Conservation (phyloP, 768 basidiomycete species). For the Wakefieldia striispora region DNA sequence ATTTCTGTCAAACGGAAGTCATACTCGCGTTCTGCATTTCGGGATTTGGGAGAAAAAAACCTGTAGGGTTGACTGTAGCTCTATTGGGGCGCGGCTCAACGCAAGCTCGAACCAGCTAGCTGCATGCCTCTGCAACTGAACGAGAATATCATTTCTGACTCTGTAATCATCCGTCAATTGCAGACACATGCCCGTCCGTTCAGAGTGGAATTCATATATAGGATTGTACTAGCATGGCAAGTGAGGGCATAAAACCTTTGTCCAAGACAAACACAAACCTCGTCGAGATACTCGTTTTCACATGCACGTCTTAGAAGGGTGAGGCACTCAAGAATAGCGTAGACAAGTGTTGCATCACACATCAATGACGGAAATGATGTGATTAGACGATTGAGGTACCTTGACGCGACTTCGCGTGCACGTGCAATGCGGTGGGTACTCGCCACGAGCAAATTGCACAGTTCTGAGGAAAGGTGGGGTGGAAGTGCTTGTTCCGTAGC, state of each 20-base stretch:
- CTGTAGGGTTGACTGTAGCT: slow-evolving; percentile 90
- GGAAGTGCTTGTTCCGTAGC: slow-evolving; percentile 82
- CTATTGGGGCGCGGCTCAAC: slow-evolving; percentile 84
- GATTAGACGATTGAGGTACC: slow-evolving; percentile 81
- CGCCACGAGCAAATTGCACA: slow-evolving; percentile 69
- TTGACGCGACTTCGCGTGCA: slow-evolving; percentile 77
- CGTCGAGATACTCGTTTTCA: slow-evolving; percentile 88
- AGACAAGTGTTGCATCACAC: slow-evolving; percentile 86
- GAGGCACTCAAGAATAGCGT: slow-evolving; percentile 85
- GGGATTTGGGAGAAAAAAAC: slow-evolving; percentile 39
- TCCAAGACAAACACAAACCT: slow-evolving; percentile 49
- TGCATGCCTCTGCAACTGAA: slow-evolving; percentile 69
- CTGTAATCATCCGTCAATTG: slow-evolving; percentile 84
- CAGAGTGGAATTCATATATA: slow-evolving; percentile 77
- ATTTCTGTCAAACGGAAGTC: slow-evolving; percentile 58
- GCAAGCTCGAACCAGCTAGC: slow-evolving; percentile 85
- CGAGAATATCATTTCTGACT: slow-evolving; percentile 81
- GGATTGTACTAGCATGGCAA: slow-evolving; percentile 75
- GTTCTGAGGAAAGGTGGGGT: slow-evolving; percentile 61
- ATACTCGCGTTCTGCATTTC: background rate
- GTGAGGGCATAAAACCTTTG: background rate
- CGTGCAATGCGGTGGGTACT: slow-evolving; percentile 83
- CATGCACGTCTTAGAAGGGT: slow-evolving; percentile 85
- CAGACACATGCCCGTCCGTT: slow-evolving; percentile 68
- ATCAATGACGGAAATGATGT: slow-evolving; percentile 92